phyloP scores from a whole-genome alignment of 148 eudicot species.

The Vaccinium corymbosum region DNA sequence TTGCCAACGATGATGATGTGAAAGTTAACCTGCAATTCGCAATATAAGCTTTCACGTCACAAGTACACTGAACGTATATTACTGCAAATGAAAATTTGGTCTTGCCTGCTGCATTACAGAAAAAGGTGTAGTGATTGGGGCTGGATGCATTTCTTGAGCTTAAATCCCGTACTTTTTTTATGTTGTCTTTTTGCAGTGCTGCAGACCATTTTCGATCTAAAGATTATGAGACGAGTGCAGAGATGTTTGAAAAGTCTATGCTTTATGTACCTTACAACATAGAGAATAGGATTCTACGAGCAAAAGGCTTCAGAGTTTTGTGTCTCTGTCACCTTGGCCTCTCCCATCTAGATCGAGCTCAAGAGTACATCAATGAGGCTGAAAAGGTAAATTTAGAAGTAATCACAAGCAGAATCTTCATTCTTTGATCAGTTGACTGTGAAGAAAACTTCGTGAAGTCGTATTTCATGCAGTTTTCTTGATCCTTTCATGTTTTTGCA shows the following conservation, averaged over 20 bases:
- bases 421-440: background rate
- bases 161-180: background rate
- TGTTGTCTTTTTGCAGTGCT: conserved; percentile 53
- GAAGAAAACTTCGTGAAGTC: background rate
- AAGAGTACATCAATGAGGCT: conserved; percentile 92
- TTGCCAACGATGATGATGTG: background rate
- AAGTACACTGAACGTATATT: background rate
- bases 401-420: background rate
- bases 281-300: conserved; percentile 72
- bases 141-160: background rate
- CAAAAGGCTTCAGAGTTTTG: conserved; percentile 89
- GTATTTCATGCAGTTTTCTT: conserved; percentile 11
- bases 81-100: background rate
- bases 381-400: conserved; percentile 52
- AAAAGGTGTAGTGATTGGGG: background rate
- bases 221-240: conserved; percentile 72
- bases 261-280: conserved; percentile 73
- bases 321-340: conserved; percentile 86
- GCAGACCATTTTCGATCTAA: conserved; percentile 77
- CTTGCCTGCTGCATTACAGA: background rate
- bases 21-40: background rate
- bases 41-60: background rate
- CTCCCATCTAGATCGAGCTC: conserved; percentile 87
- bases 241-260: conserved; percentile 85
- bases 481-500: conserved; percentile 39